Conservation (phyloP, 2,329 filamentous ascomycete genomes). For the Aspergillus quadricinctus region DNA sequence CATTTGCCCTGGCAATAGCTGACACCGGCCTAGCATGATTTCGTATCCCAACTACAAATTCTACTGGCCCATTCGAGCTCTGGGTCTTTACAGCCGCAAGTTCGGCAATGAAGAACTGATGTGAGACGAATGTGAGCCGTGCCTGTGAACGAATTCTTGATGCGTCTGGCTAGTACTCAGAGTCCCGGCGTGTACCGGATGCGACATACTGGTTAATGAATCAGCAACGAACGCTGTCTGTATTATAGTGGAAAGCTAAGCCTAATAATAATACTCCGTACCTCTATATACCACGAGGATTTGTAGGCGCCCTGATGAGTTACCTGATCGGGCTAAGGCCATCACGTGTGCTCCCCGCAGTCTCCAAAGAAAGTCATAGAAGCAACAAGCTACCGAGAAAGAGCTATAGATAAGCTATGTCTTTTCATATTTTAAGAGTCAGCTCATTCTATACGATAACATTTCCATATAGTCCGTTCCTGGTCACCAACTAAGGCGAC, state of each 20-base stretch:
- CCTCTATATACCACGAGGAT: no score
- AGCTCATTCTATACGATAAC: background rate
- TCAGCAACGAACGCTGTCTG: no score
- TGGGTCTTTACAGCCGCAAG: slow-evolving; percentile 78
- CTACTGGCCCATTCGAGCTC: slow-evolving; percentile 85
- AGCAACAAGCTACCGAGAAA: slow-evolving; percentile 1
- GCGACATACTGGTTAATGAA: background rate
- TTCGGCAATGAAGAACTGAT: slow-evolving; percentile 62
- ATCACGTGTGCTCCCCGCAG: slow-evolving; percentile 9
- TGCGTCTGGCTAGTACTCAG: background rate
- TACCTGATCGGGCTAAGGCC: slow-evolving; percentile 1
- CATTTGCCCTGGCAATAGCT: slow-evolving; percentile 13
- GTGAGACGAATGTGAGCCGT: slow-evolving; percentile 10
- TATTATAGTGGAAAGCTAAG: background rate
- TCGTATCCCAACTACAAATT: slow-evolving; percentile 99
- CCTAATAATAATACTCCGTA: background rate
- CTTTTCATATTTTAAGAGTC: background rate
- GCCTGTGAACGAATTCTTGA: background rate
- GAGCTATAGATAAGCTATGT: background rate
- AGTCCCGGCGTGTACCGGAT: background rate
- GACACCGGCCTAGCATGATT: slow-evolving; percentile 66
- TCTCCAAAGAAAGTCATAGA: slow-evolving; percentile 11
- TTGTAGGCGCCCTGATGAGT: background rate
- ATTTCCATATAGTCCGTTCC: background rate
- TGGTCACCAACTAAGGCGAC: background rate